Evolutionary conservation across 192 early-diverging fungal genomes (phyloP).

Genomic region (Coemansia sp.): DNA sequence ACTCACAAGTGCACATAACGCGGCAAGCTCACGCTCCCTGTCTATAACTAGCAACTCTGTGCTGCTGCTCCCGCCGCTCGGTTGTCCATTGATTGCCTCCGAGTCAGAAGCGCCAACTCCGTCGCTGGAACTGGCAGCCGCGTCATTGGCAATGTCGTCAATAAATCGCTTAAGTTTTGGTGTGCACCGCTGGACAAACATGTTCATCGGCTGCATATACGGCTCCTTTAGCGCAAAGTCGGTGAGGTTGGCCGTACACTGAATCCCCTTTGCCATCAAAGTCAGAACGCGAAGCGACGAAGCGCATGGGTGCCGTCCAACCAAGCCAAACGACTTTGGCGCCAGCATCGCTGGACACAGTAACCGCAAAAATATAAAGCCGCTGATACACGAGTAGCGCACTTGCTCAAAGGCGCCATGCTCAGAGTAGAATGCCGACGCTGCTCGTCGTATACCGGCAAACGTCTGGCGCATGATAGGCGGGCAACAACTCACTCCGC

Average conservation of each 20-base stretch:
- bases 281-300: slow-evolving; percentile 63
- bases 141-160: slow-evolving; percentile 50
- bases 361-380: slow-evolving; percentile 69
- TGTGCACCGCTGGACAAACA: slow-evolving; percentile 62
- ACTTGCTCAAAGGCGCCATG: slow-evolving; percentile 18
- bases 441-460: slow-evolving; percentile 24
- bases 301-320: slow-evolving; percentile 58
- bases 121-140: background rate
- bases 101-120: background rate
- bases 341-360: slow-evolving; percentile 73
- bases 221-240: slow-evolving; percentile 64
- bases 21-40: slow-evolving; percentile 41
- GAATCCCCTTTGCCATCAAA: slow-evolving; percentile 70
- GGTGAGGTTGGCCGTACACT: slow-evolving; percentile 67
- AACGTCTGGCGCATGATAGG: slow-evolving; percentile 50
- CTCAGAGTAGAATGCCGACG: slow-evolving; percentile 13
- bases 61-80: background rate
- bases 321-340: slow-evolving; percentile 70
- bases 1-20: slow-evolving; percentile 34
- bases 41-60: slow-evolving; percentile 13
- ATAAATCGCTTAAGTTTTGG: slow-evolving; percentile 62
- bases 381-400: slow-evolving; percentile 57
- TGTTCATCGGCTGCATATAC: slow-evolving; percentile 67
- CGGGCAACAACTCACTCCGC: slow-evolving; percentile 25
- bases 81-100: background rate